Percentiles rank a stretch among this genome's conserved stretches.
phyloP scores from a whole-genome alignment of 2,329 filamentous ascomycete species.

The Dendryphion nanum region DNA sequence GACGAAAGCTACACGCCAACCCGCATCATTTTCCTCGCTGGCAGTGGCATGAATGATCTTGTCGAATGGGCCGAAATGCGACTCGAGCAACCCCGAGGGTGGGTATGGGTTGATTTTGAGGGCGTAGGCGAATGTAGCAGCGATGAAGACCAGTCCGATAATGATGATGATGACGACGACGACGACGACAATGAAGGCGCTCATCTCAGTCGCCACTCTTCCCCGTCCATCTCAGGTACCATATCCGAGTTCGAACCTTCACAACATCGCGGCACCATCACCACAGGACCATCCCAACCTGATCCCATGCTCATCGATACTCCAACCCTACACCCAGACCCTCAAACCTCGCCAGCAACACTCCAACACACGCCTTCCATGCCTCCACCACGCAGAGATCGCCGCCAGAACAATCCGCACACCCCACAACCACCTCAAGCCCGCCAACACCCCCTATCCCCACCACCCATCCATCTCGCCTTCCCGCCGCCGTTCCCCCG shows the following conservation, averaged over 20 bases:
- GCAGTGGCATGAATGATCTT: slow-evolving; percentile 87
- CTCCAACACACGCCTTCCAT: background rate
- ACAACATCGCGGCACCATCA: background rate
- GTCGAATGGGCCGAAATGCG: slow-evolving; percentile 82
- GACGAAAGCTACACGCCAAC: slow-evolving; percentile 98
- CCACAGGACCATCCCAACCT: slow-evolving; percentile 2
- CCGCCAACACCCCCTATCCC: too few relatives aligned
- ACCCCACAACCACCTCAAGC: too few relatives aligned
- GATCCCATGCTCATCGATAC: background rate
- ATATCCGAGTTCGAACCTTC: background rate
- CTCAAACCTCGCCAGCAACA: slow-evolving; percentile 13
- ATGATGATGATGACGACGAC: slow-evolving; percentile 11
- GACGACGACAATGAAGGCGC: background rate
- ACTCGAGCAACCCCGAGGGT: slow-evolving; percentile 77
- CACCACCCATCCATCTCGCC: slow-evolving; percentile 2
- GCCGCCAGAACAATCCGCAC: too few relatives aligned
- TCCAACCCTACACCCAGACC: slow-evolving; percentile 9
- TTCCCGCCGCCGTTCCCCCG: slow-evolving; percentile 4
- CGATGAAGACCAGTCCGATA: slow-evolving; percentile 17
- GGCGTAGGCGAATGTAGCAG: slow-evolving; percentile 53
- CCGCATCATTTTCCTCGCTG: slow-evolving; percentile 83
- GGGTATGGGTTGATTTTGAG: slow-evolving; percentile 78
- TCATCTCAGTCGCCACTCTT: background rate
- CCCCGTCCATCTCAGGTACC: background rate
- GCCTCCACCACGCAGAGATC: slow-evolving; percentile 6